Conservation (phyloP, 805 yeast species). For the Candida lessepsii region DNA sequence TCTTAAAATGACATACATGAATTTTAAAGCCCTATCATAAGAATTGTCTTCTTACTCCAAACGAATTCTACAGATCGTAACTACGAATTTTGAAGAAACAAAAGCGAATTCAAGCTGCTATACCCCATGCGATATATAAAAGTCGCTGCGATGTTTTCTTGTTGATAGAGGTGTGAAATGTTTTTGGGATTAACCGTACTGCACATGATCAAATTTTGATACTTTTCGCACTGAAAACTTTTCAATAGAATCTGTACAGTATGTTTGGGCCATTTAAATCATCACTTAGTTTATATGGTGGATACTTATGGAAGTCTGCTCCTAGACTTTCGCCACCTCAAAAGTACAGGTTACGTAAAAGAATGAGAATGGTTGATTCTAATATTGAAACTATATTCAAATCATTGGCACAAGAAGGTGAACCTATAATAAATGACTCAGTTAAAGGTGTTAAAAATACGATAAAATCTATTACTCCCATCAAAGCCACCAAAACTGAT, state of each 20-base stretch:
- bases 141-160: too few species aligned
- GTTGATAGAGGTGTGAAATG: too few species aligned
- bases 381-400: slow-evolving; percentile 65
- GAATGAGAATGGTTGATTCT: slow-evolving; percentile 78
- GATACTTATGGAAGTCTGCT: slow-evolving; percentile 65
- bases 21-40: too few species aligned
- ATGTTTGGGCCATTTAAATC: slow-evolving; percentile 78
- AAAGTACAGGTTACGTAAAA: slow-evolving; percentile 78
- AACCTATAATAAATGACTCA: slow-evolving; percentile 1
- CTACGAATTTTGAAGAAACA: too few species aligned
- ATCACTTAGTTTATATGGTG: slow-evolving; percentile 58
- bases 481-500: background rate
- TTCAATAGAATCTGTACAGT: background rate
- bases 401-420: slow-evolving; percentile 2
- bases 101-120: too few species aligned
- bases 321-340: slow-evolving; percentile 67
- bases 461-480: background rate
- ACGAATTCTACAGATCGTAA: too few species aligned
- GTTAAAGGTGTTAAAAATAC: slow-evolving; percentile 16
- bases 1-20: too few species aligned
- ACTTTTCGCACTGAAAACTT: slow-evolving; percentile 10
- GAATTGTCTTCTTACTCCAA: too few species aligned
- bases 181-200: too few species aligned
- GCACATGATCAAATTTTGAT: background rate
- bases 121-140: too few species aligned